Evolutionary conservation across 306 rosid species (phyloP).

Genomic region (Pueraria montana): DNA sequence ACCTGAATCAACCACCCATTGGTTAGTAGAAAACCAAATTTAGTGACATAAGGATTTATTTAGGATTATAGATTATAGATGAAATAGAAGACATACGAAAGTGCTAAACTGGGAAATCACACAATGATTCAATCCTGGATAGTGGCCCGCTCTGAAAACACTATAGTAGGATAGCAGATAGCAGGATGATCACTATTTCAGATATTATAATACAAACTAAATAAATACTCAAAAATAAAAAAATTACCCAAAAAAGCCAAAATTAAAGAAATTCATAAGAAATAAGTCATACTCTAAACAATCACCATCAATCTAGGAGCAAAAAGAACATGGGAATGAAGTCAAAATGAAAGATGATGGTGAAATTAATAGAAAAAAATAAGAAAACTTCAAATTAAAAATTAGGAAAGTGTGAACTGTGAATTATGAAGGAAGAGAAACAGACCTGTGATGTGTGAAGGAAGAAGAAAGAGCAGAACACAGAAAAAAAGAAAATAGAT

Average conservation of each 20-base stretch:
- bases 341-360: background rate
- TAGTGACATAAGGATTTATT: background rate
- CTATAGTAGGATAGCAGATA: background rate
- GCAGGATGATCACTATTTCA: background rate
- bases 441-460: background rate
- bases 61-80: constrained; percentile 8
- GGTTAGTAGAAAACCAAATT: background rate
- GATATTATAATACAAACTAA: background rate
- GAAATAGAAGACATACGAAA: constrained; percentile 7
- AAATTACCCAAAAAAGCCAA: too few species aligned
- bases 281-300: too few species aligned
- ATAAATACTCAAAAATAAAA: background rate
- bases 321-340: too few species aligned
- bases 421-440: background rate
- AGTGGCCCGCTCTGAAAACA: background rate
- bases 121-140: background rate
- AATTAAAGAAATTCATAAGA: too few species aligned
- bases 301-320: too few species aligned
- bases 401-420: too few species aligned
- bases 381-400: too few species aligned
- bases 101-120: background rate
- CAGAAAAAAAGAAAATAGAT: background rate
- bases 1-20: background rate
- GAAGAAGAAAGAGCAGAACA: background rate
- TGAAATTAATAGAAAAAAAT: background rate